Base-by-base conservation (phyloP, 176 grass and related monocot genomes). In the Pontederia crassipes region DNA sequence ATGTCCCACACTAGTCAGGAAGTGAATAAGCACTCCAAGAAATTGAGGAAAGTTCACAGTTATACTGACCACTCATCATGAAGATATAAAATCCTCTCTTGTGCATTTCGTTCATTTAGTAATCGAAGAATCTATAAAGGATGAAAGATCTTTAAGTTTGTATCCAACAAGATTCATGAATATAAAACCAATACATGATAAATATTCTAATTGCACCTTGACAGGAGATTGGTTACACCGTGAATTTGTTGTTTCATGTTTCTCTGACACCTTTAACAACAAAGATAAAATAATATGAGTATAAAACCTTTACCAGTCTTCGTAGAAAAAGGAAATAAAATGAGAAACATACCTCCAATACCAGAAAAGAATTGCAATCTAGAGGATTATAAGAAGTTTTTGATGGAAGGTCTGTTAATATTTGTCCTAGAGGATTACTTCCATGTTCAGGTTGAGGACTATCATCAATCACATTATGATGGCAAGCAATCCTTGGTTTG, bases 41-140 rank as follows among this genome's bases (percentile, higher is more conserved):
- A 7, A 24, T 24, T 24, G 32, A 40, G 32, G 32, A 40, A 40
- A 40, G 32, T 40, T 40, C 32, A 40, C 17, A 69, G n/a, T 24
- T 20, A 78, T 78, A 68, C 83, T 88, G 18, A 97, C 92, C 92
- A 97, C 48, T 97, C 92, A 65, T 97, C 92, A 17, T 62, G 85
- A 55, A 97, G 61, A 88, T 82, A 48, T 63, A 88, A 64, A 3
- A 64, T 71, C 69, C 72, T 68, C 70, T 97, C 92, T 73, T 74
- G 81, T 45, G 81, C 87, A 4, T 59, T 53, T 52, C 85, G 87
- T 65, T 97, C 92, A 68, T 91, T 97, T 67, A 97, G 72, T 29
- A 97, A 62, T 12, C 92, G 87, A 35, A 97, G 72, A 74, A 91
- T 66, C 92, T 97, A 65, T 47, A 49, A 49, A 57, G 35, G 10